Evolutionary conservation across 2,329 filamentous ascomycete genomes (phyloP).

Genomic region (Madurella fahalii): DNA sequence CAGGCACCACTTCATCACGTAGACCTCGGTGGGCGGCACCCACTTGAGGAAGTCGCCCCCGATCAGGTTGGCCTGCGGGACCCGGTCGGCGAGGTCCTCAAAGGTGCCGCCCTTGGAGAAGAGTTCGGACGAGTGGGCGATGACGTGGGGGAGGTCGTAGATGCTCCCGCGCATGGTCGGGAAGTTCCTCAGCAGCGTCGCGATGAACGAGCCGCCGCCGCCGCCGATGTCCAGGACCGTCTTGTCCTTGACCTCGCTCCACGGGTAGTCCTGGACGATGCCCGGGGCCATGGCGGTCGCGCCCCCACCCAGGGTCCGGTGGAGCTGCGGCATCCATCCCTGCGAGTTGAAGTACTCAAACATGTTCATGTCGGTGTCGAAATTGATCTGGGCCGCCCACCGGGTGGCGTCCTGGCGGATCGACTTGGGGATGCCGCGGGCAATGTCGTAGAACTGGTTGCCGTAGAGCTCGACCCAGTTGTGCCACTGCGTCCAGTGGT

Average conservation of each 20-base stretch:
- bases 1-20: constrained; percentile 39
- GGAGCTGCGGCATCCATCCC: constrained; percentile 28
- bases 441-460: constrained; percentile 42
- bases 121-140: constrained; percentile 30
- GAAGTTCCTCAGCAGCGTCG: not conserved
- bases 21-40: constrained; percentile 31
- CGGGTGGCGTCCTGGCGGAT: constrained; percentile 23
- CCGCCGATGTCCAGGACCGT: constrained; percentile 10
- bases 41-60: constrained; percentile 15
- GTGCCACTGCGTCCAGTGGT: constrained; percentile 44
- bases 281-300: constrained; percentile 31
- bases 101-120: not conserved
- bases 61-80: constrained; percentile 32
- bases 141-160: constrained; percentile 25
- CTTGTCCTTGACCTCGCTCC: constrained; percentile 34
- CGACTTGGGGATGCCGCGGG: constrained; percentile 33
- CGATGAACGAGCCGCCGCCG: not conserved
- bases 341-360: constrained; percentile 34
- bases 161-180: not conserved
- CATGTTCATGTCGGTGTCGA: constrained; percentile 38
- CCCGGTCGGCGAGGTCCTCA: constrained; percentile 15
- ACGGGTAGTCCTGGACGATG: constrained; percentile 39
- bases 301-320: too few species aligned
- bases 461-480: constrained; percentile 42
- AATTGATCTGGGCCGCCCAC: constrained; percentile 37